phyloP scores from a whole-genome alignment of 148 eudicot genomes.

The Hydrangea macrophylla region DNA sequence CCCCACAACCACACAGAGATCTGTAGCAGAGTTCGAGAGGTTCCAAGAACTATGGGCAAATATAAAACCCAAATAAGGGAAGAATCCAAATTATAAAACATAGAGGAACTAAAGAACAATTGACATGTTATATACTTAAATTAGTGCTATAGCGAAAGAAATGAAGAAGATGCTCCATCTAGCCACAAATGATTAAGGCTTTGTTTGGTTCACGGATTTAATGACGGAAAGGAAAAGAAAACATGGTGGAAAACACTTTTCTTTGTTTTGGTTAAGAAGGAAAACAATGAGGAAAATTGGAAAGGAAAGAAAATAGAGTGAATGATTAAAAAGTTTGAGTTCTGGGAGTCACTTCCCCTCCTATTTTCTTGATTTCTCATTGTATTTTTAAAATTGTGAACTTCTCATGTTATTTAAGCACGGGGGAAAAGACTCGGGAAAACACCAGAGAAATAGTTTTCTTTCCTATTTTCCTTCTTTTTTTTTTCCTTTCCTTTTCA shows the following conservation, averaged over 20 bases:
- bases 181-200: neutral
- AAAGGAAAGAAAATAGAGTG: neutral
- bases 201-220: too few relatives aligned
- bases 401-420: too few relatives aligned
- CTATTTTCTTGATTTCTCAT: too few relatives aligned
- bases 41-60: conserved; percentile 65
- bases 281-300: neutral
- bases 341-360: too few relatives aligned
- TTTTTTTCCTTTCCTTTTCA: too few relatives aligned
- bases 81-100: neutral
- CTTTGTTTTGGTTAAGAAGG: neutral
- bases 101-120: neutral
- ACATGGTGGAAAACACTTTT: too few relatives aligned
- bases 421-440: too few relatives aligned
- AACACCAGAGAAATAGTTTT: too few relatives aligned
- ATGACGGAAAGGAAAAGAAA: too few relatives aligned
- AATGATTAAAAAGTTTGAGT: neutral
- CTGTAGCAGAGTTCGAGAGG: conserved; percentile 96
- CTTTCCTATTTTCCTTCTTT: too few relatives aligned
- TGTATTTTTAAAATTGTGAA: too few relatives aligned
- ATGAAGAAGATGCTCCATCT: neutral
- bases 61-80: conserved; percentile 3
- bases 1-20: conserved; percentile 90
- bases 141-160: neutral
- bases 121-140: too few relatives aligned